Percentiles rank a stretch among this genome's conserved stretches.
Conservation (phyloP, 2,329 filamentous ascomycete species). For the Trichophyton schoenleinii region DNA sequence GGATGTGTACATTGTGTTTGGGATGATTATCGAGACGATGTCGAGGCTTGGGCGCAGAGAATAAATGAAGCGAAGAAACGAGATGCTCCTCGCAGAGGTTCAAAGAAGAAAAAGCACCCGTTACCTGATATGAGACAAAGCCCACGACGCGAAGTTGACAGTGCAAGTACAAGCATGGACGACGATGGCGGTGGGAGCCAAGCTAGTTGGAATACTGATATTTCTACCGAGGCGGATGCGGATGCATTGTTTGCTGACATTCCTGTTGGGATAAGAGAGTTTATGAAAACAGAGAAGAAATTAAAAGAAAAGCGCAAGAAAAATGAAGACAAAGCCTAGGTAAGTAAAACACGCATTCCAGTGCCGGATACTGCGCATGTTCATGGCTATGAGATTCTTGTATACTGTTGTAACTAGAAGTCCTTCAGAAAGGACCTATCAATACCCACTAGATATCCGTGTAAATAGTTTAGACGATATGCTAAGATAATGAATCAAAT, state of each 20-base stretch:
- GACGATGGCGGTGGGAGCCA: constrained; percentile 68
- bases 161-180: constrained; percentile 54
- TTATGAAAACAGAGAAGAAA: constrained; percentile 93
- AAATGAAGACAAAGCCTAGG: constrained; percentile 20
- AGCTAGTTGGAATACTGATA: constrained; percentile 47
- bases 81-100: constrained; percentile 16
- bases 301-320: constrained; percentile 60
- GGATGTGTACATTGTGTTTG: constrained; percentile 97
- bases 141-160: constrained; percentile 32
- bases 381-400: too few species aligned
- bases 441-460: background rate
- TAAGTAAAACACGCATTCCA: too few species aligned
- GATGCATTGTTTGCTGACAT: constrained; percentile 65
- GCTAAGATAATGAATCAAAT: too few species aligned
- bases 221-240: constrained; percentile 17
- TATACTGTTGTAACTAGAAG: too few species aligned
- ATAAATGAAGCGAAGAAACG: constrained; percentile 48
- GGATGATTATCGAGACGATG: constrained; percentile 80
- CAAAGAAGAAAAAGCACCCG: constrained; percentile 13
- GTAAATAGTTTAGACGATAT: background rate
- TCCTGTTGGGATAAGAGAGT: constrained; percentile 86
- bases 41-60: constrained; percentile 72
- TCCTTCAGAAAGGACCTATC: too few species aligned
- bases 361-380: too few species aligned
- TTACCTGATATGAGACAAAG: constrained; percentile 21